Conservation (phyloP, 2,329 filamentous ascomycete species). For the Trichoderma simmonsii region DNA sequence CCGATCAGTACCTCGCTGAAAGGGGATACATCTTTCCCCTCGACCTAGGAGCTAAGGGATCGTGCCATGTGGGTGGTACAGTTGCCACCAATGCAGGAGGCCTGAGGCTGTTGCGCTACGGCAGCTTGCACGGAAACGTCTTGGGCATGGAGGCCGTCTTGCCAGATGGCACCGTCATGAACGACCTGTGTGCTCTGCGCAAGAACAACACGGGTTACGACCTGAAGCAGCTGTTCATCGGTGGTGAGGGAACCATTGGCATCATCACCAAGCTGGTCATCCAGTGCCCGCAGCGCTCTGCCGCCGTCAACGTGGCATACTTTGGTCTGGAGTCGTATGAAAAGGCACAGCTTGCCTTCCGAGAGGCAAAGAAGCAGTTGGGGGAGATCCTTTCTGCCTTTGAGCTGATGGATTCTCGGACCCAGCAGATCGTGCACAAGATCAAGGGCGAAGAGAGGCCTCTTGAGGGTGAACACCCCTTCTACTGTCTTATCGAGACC, state of each 20-base stretch:
- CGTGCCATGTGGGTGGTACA: constrained; percentile 94
- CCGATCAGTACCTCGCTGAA: constrained; percentile 81
- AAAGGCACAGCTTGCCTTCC: constrained; percentile 80
- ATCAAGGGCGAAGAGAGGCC: constrained; percentile 77
- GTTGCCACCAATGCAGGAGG: constrained; percentile 95
- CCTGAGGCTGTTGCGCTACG: constrained; percentile 83
- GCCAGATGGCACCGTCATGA: constrained; percentile 85
- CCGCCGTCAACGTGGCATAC: constrained; percentile 91
- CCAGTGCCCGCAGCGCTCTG: constrained; percentile 80
- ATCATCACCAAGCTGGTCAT: constrained; percentile 90
- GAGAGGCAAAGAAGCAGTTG: constrained; percentile 83
- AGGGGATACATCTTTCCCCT: constrained; percentile 88
- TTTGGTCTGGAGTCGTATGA: constrained; percentile 90
- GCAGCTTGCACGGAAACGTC: constrained; percentile 89
- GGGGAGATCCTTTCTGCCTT: constrained; percentile 96
- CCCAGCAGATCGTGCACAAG: constrained; percentile 71
- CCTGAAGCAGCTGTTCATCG: constrained; percentile 94
- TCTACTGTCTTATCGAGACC: constrained; percentile 96
- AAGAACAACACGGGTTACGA: constrained; percentile 99
- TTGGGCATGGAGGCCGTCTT: constrained; percentile 91
- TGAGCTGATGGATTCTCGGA: constrained; percentile 89
- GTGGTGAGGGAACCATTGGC: constrained; percentile 90
- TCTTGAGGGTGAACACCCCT: constrained; percentile 79
- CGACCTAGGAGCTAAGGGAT: constrained; percentile 96
- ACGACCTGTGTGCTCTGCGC: constrained; percentile 81